A percentile compares a stretch with the other conserved stretches of the same genome.
Conservation (phyloP, 129 eudicot species). For the Lactuca sativa region DNA sequence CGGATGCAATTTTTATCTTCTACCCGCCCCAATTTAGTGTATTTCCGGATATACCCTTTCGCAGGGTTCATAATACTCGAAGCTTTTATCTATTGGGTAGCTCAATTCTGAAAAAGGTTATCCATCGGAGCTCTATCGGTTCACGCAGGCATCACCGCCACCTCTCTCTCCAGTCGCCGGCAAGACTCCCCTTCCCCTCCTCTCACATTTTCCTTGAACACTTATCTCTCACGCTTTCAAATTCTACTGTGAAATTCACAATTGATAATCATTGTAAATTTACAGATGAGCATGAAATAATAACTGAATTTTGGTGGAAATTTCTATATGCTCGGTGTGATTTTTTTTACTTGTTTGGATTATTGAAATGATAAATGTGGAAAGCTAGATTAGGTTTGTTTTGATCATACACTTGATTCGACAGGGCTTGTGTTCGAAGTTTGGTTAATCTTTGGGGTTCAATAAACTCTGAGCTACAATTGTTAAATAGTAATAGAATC, state of each 20-base stretch:
- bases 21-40: background rate
- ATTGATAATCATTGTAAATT: background rate
- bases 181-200: constrained; percentile 13
- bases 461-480: background rate
- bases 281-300: background rate
- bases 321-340: background rate
- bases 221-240: constrained; percentile 4
- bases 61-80: constrained; percentile 5
- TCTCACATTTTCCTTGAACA: constrained; percentile 5
- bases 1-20: too few relatives aligned
- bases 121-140: constrained; percentile 30
- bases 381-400: constrained; percentile 13
- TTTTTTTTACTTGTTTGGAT: constrained; percentile 5
- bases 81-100: constrained; percentile 16
- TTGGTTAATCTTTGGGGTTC: constrained; percentile 3
- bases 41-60: constrained; percentile 17
- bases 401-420: constrained; percentile 1
- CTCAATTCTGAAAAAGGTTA: constrained; percentile 21
- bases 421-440: constrained; percentile 5
- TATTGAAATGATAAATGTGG: background rate
- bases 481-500: background rate
- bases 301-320: constrained; percentile 5
- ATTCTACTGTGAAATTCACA: constrained; percentile 6
- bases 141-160: background rate
- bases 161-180: constrained; percentile 23